These are phyloP conservation scores for Aplosporella prunicola DNA, from an alignment of 2,329 filamentous ascomycete genomes.

Conservation along the genomic window DNA sequence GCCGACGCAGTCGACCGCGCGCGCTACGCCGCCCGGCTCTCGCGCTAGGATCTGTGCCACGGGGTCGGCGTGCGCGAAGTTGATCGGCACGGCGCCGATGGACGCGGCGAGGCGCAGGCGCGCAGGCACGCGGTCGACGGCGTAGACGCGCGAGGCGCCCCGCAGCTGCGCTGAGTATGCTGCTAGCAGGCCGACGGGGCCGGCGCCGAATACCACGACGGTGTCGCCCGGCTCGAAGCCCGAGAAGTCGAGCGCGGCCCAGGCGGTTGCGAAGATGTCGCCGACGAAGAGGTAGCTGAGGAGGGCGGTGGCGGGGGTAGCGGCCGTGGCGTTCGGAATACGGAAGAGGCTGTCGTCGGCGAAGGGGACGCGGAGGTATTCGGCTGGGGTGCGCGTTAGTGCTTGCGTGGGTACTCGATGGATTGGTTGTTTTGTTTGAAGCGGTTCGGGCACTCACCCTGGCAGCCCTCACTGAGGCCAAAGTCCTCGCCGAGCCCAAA, in stretches of 20 bases:
- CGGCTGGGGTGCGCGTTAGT: slow-evolving; percentile 10
- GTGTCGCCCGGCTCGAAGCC: slow-evolving; percentile 19
- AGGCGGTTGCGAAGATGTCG: slow-evolving; percentile 23
- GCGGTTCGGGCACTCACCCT: slow-evolving; percentile 9
- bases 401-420: neutral
- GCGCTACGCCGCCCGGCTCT: slow-evolving; percentile 13
- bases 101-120: slow-evolving; percentile 19
- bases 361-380: slow-evolving; percentile 15
- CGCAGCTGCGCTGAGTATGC: slow-evolving; percentile 26
- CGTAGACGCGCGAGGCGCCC: slow-evolving; percentile 24
- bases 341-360: slow-evolving; percentile 13
- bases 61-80: slow-evolving; percentile 20
- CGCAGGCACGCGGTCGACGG: slow-evolving; percentile 21
- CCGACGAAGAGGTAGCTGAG: slow-evolving; percentile 21
- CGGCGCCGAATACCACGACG: slow-evolving; percentile 28
- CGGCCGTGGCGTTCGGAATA: slow-evolving; percentile 7
- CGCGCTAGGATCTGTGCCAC: slow-evolving; percentile 22
- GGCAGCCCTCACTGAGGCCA: slow-evolving; percentile 10
- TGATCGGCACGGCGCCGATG: slow-evolving; percentile 28
- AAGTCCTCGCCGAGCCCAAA: slow-evolving; percentile 12
- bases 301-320: neutral
- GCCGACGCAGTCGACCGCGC: neutral
- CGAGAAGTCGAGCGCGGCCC: slow-evolving; percentile 16
- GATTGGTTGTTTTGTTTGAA: neutral
- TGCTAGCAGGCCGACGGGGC: slow-evolving; percentile 25